These are phyloP conservation scores for Spathaspora sp. DNA, from an alignment of 805 yeast species.

Conservation along the genomic window DNA sequence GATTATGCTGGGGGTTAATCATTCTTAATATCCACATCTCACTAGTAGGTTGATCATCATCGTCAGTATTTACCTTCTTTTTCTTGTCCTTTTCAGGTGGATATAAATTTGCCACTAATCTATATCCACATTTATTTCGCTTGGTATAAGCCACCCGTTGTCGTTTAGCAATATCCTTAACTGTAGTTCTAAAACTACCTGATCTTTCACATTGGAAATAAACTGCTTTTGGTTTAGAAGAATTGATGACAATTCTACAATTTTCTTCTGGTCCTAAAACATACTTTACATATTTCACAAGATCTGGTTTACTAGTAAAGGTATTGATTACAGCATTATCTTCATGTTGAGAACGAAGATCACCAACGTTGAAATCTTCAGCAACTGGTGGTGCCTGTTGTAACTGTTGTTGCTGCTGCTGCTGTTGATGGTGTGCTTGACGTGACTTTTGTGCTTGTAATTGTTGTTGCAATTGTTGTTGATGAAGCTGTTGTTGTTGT, in stretches of 20 bases:
- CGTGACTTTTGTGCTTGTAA: slow-evolving; percentile 6
- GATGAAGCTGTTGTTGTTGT: slow-evolving; percentile 8
- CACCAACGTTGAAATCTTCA: slow-evolving; percentile 12
- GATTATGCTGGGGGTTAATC: slow-evolving; percentile 45
- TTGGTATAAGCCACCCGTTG: slow-evolving; percentile 47
- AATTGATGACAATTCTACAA: slow-evolving; percentile 44
- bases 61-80: slow-evolving; percentile 11
- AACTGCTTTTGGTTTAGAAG: slow-evolving; percentile 46
- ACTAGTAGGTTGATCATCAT: slow-evolving; percentile 17
- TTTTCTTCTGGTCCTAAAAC: slow-evolving; percentile 33
- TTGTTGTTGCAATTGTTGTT: slow-evolving; percentile 2
- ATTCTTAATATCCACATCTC: slow-evolving; percentile 47
- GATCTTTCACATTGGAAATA: slow-evolving; percentile 46
- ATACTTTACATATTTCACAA: slow-evolving; percentile 33
- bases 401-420: slow-evolving; percentile 2
- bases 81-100: slow-evolving; percentile 44
- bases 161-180: slow-evolving; percentile 41
- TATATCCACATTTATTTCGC: slow-evolving; percentile 43
- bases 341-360: slow-evolving; percentile 20
- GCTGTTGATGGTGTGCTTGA: slow-evolving; percentile 1
- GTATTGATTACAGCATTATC: slow-evolving; percentile 31
- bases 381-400: slow-evolving; percentile 2
- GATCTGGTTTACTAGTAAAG: slow-evolving; percentile 22
- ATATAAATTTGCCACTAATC: slow-evolving; percentile 41
- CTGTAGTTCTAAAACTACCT: slow-evolving; percentile 44